Conservation (phyloP, 495 filamentous ascomycete species). For the Chaetomidium leptoderma region DNA sequence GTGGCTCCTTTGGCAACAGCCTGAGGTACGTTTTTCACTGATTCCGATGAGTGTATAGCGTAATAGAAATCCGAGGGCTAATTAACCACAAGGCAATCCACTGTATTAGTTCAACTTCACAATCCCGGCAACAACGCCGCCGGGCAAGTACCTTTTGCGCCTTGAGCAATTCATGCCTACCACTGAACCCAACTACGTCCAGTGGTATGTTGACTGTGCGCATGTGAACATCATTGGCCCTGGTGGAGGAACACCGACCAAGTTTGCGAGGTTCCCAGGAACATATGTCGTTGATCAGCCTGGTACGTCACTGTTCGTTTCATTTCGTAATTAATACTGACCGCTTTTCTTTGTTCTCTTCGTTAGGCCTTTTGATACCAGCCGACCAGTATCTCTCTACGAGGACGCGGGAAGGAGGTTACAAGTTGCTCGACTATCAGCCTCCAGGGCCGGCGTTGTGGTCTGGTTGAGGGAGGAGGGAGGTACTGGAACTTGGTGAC, state of each 20-base stretch:
- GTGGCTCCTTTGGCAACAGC: neutral
- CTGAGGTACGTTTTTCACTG: neutral
- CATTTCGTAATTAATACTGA: neutral
- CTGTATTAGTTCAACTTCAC: slow-evolving; percentile 32
- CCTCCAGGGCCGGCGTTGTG: neutral
- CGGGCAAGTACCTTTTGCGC: slow-evolving; percentile 44
- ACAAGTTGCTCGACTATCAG: neutral
- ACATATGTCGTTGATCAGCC: neutral
- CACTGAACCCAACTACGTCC: neutral
- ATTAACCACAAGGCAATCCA: neutral
- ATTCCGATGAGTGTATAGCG: too few species aligned
- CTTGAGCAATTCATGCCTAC: neutral
- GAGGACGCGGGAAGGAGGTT: neutral
- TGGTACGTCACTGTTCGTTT: neutral
- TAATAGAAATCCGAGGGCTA: too few species aligned
- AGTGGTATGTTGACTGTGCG: slow-evolving; percentile 9
- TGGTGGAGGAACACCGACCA: slow-evolving; percentile 3
- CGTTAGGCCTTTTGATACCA: neutral
- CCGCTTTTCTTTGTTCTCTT: too few species aligned
- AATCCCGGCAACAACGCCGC: slow-evolving; percentile 33
- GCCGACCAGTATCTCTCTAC: neutral
- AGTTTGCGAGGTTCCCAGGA: neutral
- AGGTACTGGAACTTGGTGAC: too few species aligned
- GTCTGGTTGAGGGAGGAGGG: neutral
- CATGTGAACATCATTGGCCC: neutral